Conservation (phyloP, 345 rosid genomes). For the Dovyalis caffra region DNA sequence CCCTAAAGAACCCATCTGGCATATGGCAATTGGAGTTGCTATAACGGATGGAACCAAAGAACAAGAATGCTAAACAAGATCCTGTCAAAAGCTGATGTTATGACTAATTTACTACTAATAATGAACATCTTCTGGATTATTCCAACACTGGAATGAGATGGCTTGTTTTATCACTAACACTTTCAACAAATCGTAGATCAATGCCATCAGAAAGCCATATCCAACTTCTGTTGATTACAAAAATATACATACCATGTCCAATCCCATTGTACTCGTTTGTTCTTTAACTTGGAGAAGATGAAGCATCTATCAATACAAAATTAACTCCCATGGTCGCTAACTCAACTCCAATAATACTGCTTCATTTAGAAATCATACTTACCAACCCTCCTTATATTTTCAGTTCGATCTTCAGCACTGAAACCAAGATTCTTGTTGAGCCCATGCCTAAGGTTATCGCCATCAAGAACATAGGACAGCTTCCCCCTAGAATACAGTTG, state of each 20-base stretch:
- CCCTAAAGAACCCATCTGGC: background rate
- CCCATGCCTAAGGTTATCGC: constrained; percentile 90
- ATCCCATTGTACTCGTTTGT: background rate
- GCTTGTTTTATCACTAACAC: background rate
- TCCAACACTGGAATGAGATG: background rate
- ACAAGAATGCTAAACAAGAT: background rate
- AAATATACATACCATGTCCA: background rate
- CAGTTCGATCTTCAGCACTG: constrained; percentile 81
- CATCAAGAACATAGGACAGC: constrained; percentile 81
- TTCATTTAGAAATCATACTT: constrained; percentile 28
- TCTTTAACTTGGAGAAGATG: background rate
- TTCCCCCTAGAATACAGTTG: constrained; percentile 64
- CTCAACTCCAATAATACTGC: background rate
- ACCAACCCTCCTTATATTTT: constrained; percentile 95
- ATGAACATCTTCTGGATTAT: background rate
- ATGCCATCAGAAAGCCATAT: background rate
- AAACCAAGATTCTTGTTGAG: constrained; percentile 82
- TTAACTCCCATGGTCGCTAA: background rate
- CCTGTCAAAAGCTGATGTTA: background rate
- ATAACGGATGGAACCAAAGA: background rate
- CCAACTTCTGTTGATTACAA: background rate
- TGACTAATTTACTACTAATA: background rate
- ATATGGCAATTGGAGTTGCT: background rate
- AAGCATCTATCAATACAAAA: background rate
- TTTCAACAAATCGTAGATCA: constrained; percentile 1